Evolutionary conservation across 2,329 filamentous ascomycete genomes (phyloP), one percentile per base, ranked within the genome.

Genomic region (Aspergillus costaricaensis): DNA sequence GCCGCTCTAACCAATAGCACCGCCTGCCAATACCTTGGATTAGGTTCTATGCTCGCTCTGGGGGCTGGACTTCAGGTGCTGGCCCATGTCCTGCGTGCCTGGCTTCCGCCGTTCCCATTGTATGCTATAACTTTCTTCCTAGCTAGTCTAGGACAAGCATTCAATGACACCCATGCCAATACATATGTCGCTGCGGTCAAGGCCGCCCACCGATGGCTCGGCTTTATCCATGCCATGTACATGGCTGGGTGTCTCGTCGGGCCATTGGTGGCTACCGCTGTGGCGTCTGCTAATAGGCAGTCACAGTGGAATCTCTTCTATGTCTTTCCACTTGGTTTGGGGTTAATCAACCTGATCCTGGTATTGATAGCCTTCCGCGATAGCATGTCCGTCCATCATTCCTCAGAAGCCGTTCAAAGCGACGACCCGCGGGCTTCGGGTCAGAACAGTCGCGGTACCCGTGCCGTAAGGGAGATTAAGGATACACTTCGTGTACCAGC

Each of bases 221-320:
- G 85, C 0, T 83, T 88, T 57, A 86, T 89, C 15, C 87, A 89
- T 62, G 86, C 85, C 8, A 86, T 85, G 79, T 89, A 86, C 65
- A 79, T 76, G 54, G 70, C 82, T 0, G 86, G 86, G 0, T 83
- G 82, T 50, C 77, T 88, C 2, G 78, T 85, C 4, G 82, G 81
- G 0, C 86, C 86, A 0, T 85, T 89, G 50, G 79, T 81, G 1
- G 80, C 81, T 0, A 84, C 81, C 0, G 79, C 78, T 0, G 76
- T 87, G n/a, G 83, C 84, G 0, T 78, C 79, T 0, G 69, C 74
- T 0, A 69, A 67, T 4, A 48, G 65, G 0, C 72, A 74, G 2
- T 65, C 67, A 1, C 75, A 73, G 5, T 88, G 86, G 86, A 79
- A 78, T 32, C 68, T 86, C 0, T 86, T 86, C 57, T 88, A 88